Percentiles rank a stretch among this genome's conserved stretches.
These are phyloP conservation scores for Thalassiosira mediterranea DNA, from an alignment of 352 stramenopile genomes.

Conservation along the genomic window DNA sequence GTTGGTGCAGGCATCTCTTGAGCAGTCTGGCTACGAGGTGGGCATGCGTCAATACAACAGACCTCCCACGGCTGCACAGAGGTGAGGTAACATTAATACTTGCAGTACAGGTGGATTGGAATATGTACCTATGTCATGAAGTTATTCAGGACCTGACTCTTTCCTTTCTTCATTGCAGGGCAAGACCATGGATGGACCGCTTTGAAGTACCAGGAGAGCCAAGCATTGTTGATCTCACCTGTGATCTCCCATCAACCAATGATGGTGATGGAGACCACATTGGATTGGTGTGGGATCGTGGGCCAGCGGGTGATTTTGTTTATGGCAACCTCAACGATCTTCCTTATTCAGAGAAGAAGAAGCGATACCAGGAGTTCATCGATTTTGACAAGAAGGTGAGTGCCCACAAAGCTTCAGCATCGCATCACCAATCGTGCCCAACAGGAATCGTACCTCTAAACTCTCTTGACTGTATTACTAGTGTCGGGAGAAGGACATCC, in stretches of 20 bases:
- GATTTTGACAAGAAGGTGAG: constrained; percentile 61
- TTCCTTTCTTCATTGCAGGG: too few species aligned
- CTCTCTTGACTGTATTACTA: constrained; percentile 8
- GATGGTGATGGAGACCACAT: constrained; percentile 52
- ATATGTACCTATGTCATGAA: too few species aligned
- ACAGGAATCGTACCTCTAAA: too few species aligned
- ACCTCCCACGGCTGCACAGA: constrained; percentile 72
- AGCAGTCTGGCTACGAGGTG: constrained; percentile 64
- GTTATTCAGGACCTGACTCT: too few species aligned
- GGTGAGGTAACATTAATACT: constrained; percentile 19
- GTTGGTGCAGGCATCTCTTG: constrained; percentile 61
- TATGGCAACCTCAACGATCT: constrained; percentile 68
- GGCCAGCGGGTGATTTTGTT: constrained; percentile 77
- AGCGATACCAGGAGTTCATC: constrained; percentile 74
- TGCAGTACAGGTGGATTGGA: too few species aligned
- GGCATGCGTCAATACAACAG: constrained; percentile 73
- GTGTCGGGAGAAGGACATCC: constrained; percentile 66
- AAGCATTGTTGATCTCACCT: constrained; percentile 51
- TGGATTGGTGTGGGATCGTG: constrained; percentile 73
- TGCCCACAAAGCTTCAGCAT: too few species aligned
- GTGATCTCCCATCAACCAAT: constrained; percentile 33
- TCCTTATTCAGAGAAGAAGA: constrained; percentile 41
- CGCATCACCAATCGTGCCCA: too few species aligned
- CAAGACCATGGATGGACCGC: constrained; percentile 75
- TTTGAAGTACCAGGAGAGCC: constrained; percentile 45